Evolutionary conservation across 2,329 filamentous ascomycete genomes (phyloP).

Genomic region (Colletotrichum zoysiae): DNA sequence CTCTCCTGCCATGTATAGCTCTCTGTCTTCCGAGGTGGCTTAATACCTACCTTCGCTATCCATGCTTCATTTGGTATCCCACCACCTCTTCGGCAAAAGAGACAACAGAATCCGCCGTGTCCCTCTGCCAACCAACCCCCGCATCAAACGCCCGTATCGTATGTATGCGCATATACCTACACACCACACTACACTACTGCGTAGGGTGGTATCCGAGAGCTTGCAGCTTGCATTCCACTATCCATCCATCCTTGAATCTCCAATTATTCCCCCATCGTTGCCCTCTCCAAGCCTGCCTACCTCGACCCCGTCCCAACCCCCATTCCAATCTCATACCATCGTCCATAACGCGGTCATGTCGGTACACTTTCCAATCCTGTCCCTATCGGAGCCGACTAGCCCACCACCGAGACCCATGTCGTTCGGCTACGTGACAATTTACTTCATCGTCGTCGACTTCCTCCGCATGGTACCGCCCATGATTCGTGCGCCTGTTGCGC

Average conservation of each 20-base stretch:
- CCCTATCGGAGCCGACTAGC: slow-evolving; percentile 23
- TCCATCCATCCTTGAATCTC: slow-evolving; percentile 10
- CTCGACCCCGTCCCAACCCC: slow-evolving; percentile 6
- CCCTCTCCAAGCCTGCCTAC: background rate
- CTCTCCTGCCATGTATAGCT: background rate
- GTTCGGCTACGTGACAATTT: background rate
- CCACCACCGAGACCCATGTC: slow-evolving; percentile 25
- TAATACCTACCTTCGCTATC: background rate
- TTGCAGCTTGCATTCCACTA: background rate
- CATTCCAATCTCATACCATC: slow-evolving; percentile 7
- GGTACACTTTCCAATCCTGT: slow-evolving; percentile 3
- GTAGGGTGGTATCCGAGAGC: background rate
- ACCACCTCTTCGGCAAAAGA: slow-evolving; percentile 3
- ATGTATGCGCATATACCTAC: background rate
- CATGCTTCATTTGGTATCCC: background rate
- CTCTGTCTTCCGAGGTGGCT: slow-evolving; percentile 5
- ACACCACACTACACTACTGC: too few relatives aligned
- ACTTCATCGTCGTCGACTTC: slow-evolving; percentile 31
- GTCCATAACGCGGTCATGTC: background rate
- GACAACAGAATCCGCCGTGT: slow-evolving; percentile 8
- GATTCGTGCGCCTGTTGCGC: slow-evolving; percentile 39
- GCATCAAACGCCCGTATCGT: too few relatives aligned
- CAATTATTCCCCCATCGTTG: slow-evolving; percentile 16
- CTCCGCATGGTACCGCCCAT: slow-evolving; percentile 30
- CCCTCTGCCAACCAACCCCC: background rate